Percentiles rank a stretch among this genome's conserved stretches.
Evolutionary conservation across 768 basidiomycete species (phyloP).

Genomic region (Podaxis sp.): DNA sequence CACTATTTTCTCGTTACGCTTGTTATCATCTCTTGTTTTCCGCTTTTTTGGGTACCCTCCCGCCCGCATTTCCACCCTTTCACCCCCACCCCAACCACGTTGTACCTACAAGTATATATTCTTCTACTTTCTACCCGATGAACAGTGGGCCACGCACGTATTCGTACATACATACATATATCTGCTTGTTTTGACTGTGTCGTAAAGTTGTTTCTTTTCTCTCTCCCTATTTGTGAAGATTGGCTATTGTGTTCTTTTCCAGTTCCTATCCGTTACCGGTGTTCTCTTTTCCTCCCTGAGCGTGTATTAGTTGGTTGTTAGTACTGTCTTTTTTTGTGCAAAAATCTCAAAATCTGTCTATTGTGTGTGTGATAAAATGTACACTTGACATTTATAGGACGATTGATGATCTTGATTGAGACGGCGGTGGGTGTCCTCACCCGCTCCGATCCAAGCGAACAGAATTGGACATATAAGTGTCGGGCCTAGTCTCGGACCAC

Average conservation of each 20-base stretch:
- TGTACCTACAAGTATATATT: slow-evolving; percentile 16
- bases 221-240: slow-evolving; percentile 17
- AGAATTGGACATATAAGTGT: not conserved
- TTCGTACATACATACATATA: slow-evolving; percentile 17
- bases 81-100: slow-evolving; percentile 6
- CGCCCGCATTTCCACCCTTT: slow-evolving; percentile 6
- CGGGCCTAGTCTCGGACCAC: not conserved
- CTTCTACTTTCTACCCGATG: slow-evolving; percentile 9
- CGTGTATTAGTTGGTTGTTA: slow-evolving; percentile 14
- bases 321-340: slow-evolving; percentile 12
- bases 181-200: slow-evolving; percentile 16
- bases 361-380: slow-evolving; percentile 4
- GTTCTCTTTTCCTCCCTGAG: slow-evolving; percentile 2
- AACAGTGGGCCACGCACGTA: slow-evolving; percentile 14
- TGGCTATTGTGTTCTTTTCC: slow-evolving; percentile 13
- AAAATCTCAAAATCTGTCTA: slow-evolving; percentile 14
- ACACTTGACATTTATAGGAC: not conserved
- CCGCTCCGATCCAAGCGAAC: slow-evolving; percentile 4
- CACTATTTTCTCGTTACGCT: slow-evolving; percentile 1
- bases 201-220: slow-evolving; percentile 12
- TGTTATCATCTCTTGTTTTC: slow-evolving; percentile 10
- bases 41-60: not conserved
- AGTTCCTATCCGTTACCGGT: slow-evolving; percentile 16
- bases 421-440: not conserved
- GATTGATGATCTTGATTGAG: slow-evolving; percentile 4